These are phyloP conservation scores for Trifolium subterraneum DNA, from an alignment of 306 rosid genomes.

Conservation along the genomic window DNA sequence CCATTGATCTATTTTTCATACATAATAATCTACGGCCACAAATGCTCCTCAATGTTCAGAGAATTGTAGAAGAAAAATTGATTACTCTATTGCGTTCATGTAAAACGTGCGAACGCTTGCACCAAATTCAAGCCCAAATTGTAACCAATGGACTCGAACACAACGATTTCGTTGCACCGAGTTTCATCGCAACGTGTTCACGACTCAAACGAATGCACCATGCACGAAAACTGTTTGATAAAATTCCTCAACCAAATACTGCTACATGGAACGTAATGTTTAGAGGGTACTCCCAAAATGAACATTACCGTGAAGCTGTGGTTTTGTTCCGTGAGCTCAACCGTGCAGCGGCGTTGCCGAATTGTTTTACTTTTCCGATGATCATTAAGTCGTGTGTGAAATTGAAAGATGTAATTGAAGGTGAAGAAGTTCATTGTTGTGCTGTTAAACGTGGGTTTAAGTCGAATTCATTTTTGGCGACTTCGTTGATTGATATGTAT, in stretches of 20 bases:
- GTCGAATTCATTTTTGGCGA: constrained; percentile 60
- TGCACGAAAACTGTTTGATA: constrained; percentile 67
- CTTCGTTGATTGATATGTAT: constrained; percentile 70
- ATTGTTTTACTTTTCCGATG: constrained; percentile 70
- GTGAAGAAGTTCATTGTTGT: constrained; percentile 68
- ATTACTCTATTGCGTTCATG: constrained; percentile 74
- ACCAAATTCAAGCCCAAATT: constrained; percentile 65
- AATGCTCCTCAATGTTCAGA: constrained; percentile 30
- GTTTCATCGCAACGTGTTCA: constrained; percentile 48
- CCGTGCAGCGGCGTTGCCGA: constrained; percentile 48
- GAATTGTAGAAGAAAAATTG: constrained; percentile 60
- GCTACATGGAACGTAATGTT: constrained; percentile 71
- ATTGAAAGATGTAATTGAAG: constrained; percentile 53
- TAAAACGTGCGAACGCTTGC: constrained; percentile 48
- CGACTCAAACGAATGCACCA: constrained; percentile 43
- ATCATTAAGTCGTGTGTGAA: constrained; percentile 67
- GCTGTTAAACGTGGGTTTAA: constrained; percentile 58
- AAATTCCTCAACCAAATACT: constrained; percentile 56
- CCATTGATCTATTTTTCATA: neutral
- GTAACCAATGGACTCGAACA: constrained; percentile 54
- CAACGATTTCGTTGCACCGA: constrained; percentile 59
- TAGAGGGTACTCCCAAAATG: constrained; percentile 54
- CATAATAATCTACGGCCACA: neutral
- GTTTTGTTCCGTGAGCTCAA: constrained; percentile 55
- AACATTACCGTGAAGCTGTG: constrained; percentile 49